Evolutionary conservation across 805 yeast species (phyloP).

Genomic region (Schwanniomyces polymorphus): DNA sequence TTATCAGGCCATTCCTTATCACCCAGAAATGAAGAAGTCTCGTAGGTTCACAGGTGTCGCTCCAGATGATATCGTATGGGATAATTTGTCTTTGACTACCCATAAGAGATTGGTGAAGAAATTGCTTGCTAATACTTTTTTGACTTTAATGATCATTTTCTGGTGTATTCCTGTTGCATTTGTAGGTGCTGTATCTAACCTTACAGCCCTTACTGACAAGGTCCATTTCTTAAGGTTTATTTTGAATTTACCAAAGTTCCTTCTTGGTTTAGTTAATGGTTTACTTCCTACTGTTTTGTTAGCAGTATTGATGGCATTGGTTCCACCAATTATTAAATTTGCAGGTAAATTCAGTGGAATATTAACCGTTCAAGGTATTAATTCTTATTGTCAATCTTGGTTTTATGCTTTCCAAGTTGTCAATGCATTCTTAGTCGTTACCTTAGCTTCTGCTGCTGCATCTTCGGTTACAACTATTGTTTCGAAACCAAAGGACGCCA

Average conservation of each 20-base stretch:
- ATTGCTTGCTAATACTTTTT: constrained; percentile 58
- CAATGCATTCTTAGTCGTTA: constrained; percentile 82
- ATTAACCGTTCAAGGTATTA: constrained; percentile 70
- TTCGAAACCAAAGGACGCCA: constrained; percentile 65
- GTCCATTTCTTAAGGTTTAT: constrained; percentile 57
- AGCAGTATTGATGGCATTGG: constrained; percentile 61
- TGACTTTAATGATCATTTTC: constrained; percentile 57
- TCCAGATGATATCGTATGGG: constrained; percentile 88
- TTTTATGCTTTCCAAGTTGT: constrained; percentile 88
- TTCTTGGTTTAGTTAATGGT: constrained; percentile 68
- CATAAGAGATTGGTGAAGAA: constrained; percentile 57
- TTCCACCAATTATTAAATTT: constrained; percentile 63
- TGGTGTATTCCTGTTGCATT: constrained; percentile 83
- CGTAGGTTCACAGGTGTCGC: constrained; percentile 60
- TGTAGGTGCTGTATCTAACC: constrained; percentile 72
- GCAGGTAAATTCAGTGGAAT: constrained; percentile 77
- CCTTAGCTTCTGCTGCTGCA: constrained; percentile 81
- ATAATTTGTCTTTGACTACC: constrained; percentile 61
- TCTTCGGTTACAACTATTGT: constrained; percentile 74
- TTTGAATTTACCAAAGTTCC: constrained; percentile 49
- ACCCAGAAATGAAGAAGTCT: constrained; percentile 45
- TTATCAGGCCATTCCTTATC: constrained; percentile 73
- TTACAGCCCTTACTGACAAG: constrained; percentile 56
- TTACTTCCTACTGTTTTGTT: constrained; percentile 67
- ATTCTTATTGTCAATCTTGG: constrained; percentile 83